phyloP scores from a whole-genome alignment of 2,329 filamentous ascomycete genomes.

The Fusarium dimerum region DNA sequence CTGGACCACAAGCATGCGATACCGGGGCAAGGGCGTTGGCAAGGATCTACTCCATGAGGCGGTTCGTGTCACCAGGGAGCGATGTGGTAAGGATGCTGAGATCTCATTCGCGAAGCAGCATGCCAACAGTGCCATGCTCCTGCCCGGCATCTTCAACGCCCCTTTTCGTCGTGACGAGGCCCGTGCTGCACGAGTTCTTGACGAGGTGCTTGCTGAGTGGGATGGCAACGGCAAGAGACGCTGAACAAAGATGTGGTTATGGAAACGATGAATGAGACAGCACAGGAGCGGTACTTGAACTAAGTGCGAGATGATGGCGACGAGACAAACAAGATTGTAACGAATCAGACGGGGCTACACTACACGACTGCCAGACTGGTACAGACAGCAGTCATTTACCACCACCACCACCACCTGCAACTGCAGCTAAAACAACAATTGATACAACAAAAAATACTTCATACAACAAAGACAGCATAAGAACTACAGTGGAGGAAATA shows the following conservation, averaged over 20 bases:
- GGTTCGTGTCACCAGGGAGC: constrained; percentile 65
- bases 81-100: constrained; percentile 66
- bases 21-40: constrained; percentile 72
- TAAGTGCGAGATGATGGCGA: background rate
- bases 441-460: background rate
- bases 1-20: constrained; percentile 75
- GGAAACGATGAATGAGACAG: background rate
- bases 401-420: too few species aligned
- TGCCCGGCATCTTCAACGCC: constrained; percentile 64
- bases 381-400: background rate
- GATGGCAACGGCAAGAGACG: constrained; percentile 49
- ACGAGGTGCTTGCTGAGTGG: constrained; percentile 51
- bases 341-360: background rate
- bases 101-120: constrained; percentile 76
- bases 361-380: background rate
- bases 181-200: constrained; percentile 55
- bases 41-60: constrained; percentile 72
- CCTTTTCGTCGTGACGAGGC: constrained; percentile 60
- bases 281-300: too few species aligned
- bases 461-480: constrained; percentile 5
- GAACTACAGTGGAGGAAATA: constrained; percentile 17
- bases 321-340: background rate
- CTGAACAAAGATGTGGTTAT: constrained; percentile 30
- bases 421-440: too few species aligned
- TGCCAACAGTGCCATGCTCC: constrained; percentile 68